Conservation (phyloP, 345 rosid genomes). For the Hibiscus mutabilis region DNA sequence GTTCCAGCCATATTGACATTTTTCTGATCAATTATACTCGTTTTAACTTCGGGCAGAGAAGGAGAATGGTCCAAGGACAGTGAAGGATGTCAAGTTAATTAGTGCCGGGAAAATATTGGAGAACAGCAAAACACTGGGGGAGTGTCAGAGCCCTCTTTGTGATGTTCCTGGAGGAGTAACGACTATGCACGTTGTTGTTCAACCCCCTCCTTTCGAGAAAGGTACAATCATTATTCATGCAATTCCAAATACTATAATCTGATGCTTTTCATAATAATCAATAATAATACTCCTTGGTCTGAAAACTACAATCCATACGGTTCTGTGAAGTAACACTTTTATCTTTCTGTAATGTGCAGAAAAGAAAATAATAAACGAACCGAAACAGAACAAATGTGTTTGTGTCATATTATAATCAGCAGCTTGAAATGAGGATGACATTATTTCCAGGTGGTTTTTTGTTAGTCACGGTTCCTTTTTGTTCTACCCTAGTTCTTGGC, state of each 20-base stretch:
- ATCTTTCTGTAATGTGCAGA: conserved; percentile 40
- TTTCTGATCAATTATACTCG: background rate
- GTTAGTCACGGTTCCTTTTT: background rate
- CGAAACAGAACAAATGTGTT: conserved; percentile 70
- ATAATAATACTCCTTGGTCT: background rate
- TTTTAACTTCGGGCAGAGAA: conserved; percentile 42
- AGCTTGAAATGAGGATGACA: conserved; percentile 13
- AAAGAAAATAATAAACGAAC: conserved; percentile 51
- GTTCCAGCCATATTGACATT: background rate
- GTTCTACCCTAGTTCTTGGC: background rate
- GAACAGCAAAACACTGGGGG: conserved; percentile 71
- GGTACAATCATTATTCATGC: conserved; percentile 30
- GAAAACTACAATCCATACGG: background rate
- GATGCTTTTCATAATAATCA: background rate
- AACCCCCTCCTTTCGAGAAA: conserved; percentile 63
- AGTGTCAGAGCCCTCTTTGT: conserved; percentile 75
- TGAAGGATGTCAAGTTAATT: conserved; percentile 85
- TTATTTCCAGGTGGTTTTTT: conserved; percentile 23
- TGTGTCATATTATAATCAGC: conserved; percentile 67
- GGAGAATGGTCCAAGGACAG: conserved; percentile 80
- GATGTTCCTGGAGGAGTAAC: conserved; percentile 80
- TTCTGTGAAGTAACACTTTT: conserved; percentile 4
- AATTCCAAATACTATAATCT: background rate
- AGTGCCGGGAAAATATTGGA: conserved; percentile 92
- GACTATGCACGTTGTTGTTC: conserved; percentile 96